Base-by-base conservation (phyloP, 169 alveolate species). In the Cryptosporidium bovis region DNA sequence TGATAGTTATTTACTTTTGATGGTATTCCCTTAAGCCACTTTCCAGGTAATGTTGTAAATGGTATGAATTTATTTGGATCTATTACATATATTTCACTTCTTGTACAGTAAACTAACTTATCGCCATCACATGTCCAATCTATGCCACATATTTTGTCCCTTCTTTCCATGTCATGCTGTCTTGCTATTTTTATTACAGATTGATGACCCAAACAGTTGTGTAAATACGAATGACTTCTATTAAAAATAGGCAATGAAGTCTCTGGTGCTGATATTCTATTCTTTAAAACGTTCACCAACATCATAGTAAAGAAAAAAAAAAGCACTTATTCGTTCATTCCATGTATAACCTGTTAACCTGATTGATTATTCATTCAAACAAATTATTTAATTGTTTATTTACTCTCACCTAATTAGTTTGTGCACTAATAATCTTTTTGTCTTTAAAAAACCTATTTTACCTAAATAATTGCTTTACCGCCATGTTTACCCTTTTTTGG, bases 11-110 rank as follows among this genome's bases (percentile, higher is more conserved):
- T 50, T 40, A 34, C 20, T 1, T 20, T 60, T n/a, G 77, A 58
- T 5, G 87, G 87, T 24, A 77, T 58, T 10, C 77, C 87, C 34
- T 60, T 77, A 24, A 34, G 64, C 87, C 87, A 77, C 31, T 56
- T 51, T 15, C 87, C 87, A 8, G 69, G 64, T 33, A 77, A 58
- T 3, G 64, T 44, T 15, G 46, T 29, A 12, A 36, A 68, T 34
- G 87, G 62, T 15, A 50, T 13, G 18, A 12, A 60, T 12, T 27
- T 1, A 18, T 77, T 64, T 29, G 87, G 87, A 60, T 56, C 64
- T 62, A 77, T 62, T 34, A 77, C 24, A 20, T 77, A 60, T 27
- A 62, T 60, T 18, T 64, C 33, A n/a, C 56, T 71, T 20, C 71
- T 33, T 7, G 69, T 66, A 44, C 87, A 24, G 33, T 40, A 60